Conservation (phyloP, 495 filamentous ascomycete species). For the Choiromyces venosus region DNA sequence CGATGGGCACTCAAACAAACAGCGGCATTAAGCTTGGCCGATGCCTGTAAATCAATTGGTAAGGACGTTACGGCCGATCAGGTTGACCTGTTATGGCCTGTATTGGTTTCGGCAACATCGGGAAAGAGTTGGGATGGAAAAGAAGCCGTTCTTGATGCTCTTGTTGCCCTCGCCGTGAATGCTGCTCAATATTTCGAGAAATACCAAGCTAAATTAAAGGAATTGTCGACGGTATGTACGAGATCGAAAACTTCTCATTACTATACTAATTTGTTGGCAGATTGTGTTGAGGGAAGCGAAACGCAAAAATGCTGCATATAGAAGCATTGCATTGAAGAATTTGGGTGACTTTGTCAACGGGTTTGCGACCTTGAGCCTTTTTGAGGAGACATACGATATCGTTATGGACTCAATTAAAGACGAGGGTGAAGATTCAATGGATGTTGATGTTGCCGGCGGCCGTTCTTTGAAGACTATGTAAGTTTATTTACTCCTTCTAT, state of each 20-base stretch:
- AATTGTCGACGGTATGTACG: conserved; percentile 54
- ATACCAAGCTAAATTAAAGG: conserved; percentile 48
- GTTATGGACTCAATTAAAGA: conserved; percentile 57
- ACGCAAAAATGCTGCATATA: conserved; percentile 75
- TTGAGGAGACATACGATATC: conserved; percentile 59
- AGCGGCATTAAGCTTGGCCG: conserved; percentile 70
- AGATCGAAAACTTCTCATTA: conserved; percentile 39
- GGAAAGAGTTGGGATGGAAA: conserved; percentile 94
- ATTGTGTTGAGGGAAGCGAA: conserved; percentile 83
- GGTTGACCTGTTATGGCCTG: conserved; percentile 67
- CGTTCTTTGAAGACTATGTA: conserved; percentile 32
- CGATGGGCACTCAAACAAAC: conserved; percentile 89
- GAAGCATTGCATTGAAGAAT: conserved; percentile 64
- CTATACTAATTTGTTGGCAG: conserved; percentile 43
- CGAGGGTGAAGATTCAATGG: conserved; percentile 59
- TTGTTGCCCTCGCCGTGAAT: conserved; percentile 67
- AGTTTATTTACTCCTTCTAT: not conserved
- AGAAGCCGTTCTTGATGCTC: conserved; percentile 78
- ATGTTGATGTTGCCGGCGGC: conserved; percentile 43
- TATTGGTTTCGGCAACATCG: conserved; percentile 67
- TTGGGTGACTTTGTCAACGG: conserved; percentile 65
- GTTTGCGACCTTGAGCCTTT: conserved; percentile 62
- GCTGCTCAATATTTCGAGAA: conserved; percentile 55
- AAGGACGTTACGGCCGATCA: conserved; percentile 53
- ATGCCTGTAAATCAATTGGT: conserved; percentile 60